Percentiles rank a stretch among this genome's conserved stretches.
phyloP scores from a whole-genome alignment of 139 green algal genomes.

The Micromonas pusilla region DNA sequence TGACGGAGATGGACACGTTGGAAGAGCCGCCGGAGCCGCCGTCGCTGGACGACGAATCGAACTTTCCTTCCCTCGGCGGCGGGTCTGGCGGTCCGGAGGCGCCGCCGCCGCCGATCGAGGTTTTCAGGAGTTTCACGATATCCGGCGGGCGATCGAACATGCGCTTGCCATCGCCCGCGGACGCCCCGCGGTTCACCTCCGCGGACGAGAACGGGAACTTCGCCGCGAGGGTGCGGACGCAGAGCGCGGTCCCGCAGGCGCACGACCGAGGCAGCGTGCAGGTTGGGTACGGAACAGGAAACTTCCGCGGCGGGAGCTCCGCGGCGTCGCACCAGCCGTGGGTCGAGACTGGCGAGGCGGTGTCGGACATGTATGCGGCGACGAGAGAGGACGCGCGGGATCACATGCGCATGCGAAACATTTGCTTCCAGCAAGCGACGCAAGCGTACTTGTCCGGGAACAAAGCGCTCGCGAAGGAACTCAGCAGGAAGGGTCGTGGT shows the following conservation, averaged over 20 bases:
- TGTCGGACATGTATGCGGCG: conserved; percentile 50
- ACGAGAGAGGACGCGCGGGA: conserved; percentile 51
- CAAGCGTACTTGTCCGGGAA: conserved; percentile 61
- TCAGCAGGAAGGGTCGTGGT: conserved; percentile 52
- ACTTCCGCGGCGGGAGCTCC: background rate
- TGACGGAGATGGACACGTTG: background rate
- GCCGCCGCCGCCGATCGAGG: background rate
- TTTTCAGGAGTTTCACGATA: background rate
- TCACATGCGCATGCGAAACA: conserved; percentile 57
- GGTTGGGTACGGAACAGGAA: background rate
- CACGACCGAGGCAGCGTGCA: background rate
- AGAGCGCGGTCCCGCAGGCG: background rate
- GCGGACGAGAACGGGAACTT: background rate
- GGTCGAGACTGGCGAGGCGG: conserved; percentile 47
- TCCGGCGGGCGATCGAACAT: conserved; percentile 11
- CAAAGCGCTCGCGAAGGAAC: conserved; percentile 57
- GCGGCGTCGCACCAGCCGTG: conserved; percentile 33
- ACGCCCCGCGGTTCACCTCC: background rate
- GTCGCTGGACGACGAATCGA: background rate
- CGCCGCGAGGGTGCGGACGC: background rate
- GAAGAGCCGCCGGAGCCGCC: conserved; percentile 10
- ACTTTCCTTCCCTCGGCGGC: conserved; percentile 17
- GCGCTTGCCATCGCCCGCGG: background rate
- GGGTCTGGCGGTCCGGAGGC: background rate
- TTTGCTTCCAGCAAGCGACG: conserved; percentile 66